Conservation (phyloP, 2,329 filamentous ascomycete genomes). For the Malbranchea zuffiana region DNA sequence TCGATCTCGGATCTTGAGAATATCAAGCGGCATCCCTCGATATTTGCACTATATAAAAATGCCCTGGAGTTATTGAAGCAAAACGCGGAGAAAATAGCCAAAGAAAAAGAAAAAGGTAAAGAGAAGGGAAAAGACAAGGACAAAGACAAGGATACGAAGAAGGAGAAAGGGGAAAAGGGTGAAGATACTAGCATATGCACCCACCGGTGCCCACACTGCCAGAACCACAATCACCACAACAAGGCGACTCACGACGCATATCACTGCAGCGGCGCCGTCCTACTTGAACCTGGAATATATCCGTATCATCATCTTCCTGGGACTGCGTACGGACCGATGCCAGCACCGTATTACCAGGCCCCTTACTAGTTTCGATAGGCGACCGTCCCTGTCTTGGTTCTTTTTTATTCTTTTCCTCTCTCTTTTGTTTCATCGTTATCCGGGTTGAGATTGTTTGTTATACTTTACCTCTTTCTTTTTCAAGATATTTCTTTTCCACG, state of each 20-base stretch:
- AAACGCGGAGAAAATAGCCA: neutral
- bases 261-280: neutral
- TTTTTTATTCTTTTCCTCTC: too few relatives aligned
- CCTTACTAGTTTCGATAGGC: too few relatives aligned
- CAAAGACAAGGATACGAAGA: neutral
- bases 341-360: constrained; percentile 1
- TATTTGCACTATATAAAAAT: constrained; percentile 5
- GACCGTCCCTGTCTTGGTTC: too few relatives aligned
- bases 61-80: constrained; percentile 2
- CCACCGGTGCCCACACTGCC: constrained; percentile 2
- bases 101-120: constrained; percentile 31
- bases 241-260: neutral
- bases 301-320: neutral
- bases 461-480: too few relatives aligned
- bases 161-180: neutral
- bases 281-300: neutral
- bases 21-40: neutral
- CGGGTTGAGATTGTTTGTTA: too few relatives aligned
- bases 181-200: neutral
- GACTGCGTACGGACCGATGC: neutral
- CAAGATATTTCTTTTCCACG: too few relatives aligned
- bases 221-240: neutral
- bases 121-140: constrained; percentile 41
- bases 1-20: neutral
- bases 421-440: too few relatives aligned